Conservation (phyloP, 306 rosid genomes). For the Oemleria cerasiformis region DNA sequence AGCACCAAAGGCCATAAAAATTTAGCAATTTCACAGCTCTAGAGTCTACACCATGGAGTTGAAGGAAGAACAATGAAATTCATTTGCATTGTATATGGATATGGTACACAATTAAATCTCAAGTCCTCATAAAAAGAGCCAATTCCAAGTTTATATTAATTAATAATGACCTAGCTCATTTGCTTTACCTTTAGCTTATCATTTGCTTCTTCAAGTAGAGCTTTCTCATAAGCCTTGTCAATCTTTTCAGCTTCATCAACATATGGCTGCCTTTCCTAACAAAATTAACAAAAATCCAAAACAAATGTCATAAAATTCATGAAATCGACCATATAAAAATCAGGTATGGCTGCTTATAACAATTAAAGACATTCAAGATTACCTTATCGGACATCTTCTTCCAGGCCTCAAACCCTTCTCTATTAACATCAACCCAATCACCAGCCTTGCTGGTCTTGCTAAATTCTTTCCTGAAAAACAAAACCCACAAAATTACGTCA, state of each 20-base stretch:
- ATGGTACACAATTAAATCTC: too few relatives aligned
- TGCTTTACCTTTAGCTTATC: slow-evolving; percentile 35
- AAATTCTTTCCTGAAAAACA: slow-evolving; percentile 43
- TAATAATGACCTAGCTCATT: too few relatives aligned
- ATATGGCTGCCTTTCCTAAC: slow-evolving; percentile 51
- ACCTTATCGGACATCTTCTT: slow-evolving; percentile 49
- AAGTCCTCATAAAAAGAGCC: too few relatives aligned
- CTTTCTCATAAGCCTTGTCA: slow-evolving; percentile 27
- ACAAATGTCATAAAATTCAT: neutral
- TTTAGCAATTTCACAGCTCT: neutral
- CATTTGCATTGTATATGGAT: too few relatives aligned
- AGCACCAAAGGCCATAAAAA: neutral
- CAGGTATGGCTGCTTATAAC: neutral
- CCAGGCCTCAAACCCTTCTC: slow-evolving; percentile 55
- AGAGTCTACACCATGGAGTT: neutral
- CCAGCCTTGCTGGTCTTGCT: slow-evolving; percentile 12
- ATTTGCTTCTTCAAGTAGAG: slow-evolving; percentile 37
- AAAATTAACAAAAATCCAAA: slow-evolving; percentile 6
- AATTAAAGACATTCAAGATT: neutral
- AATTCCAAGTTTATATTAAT: neutral
- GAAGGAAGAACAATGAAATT: neutral
- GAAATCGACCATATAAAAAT: neutral
- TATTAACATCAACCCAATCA: slow-evolving; percentile 32
- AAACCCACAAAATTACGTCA: slow-evolving; percentile 5
- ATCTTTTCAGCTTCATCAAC: slow-evolving; percentile 32